phyloP scores from a whole-genome alignment of 257 asterid species.

The Nicotiana benthamiana region DNA sequence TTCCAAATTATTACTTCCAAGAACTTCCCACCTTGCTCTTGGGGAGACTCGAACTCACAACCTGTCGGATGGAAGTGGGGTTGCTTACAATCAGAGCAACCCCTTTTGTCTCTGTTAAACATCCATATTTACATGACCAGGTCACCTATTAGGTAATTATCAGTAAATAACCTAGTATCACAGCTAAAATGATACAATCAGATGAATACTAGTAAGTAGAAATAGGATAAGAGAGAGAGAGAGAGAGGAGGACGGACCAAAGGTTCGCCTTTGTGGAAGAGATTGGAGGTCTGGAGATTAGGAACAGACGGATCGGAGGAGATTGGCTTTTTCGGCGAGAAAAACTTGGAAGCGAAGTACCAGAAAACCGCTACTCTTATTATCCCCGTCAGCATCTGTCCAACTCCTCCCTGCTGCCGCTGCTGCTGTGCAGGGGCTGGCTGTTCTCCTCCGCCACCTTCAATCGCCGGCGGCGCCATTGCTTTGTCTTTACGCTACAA shows the following conservation, averaged over 20 bases:
- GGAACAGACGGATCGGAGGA: slow-evolving; percentile 33
- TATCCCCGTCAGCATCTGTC: slow-evolving; percentile 84
- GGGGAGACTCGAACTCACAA: too few species aligned
- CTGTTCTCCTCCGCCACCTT: slow-evolving; percentile 25
- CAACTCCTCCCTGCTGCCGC: slow-evolving; percentile 50
- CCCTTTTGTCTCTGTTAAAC: too few species aligned
- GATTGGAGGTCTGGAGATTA: slow-evolving; percentile 78
- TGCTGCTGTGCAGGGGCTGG: slow-evolving; percentile 27
- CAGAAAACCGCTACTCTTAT: slow-evolving; percentile 87
- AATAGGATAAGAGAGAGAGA: too few species aligned
- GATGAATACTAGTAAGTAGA: too few species aligned
- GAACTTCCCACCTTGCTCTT: too few species aligned
- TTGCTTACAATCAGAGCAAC: too few species aligned
- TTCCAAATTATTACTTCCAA: too few species aligned
- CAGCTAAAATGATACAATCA: too few species aligned
- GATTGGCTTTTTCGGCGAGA: slow-evolving; percentile 64
- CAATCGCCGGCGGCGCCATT: slow-evolving; percentile 58
- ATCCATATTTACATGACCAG: too few species aligned
- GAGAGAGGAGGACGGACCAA: slow-evolving; percentile 38
- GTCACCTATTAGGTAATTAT: too few species aligned
- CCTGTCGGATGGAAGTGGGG: too few species aligned
- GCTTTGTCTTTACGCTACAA: not conserved
- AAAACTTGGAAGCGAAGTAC: slow-evolving; percentile 91
- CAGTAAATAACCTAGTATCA: too few species aligned
- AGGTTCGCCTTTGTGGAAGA: slow-evolving; percentile 70